phyloP scores from a whole-genome alignment of 2,329 filamentous ascomycete genomes.

The Hymenoscyphus scutula region DNA sequence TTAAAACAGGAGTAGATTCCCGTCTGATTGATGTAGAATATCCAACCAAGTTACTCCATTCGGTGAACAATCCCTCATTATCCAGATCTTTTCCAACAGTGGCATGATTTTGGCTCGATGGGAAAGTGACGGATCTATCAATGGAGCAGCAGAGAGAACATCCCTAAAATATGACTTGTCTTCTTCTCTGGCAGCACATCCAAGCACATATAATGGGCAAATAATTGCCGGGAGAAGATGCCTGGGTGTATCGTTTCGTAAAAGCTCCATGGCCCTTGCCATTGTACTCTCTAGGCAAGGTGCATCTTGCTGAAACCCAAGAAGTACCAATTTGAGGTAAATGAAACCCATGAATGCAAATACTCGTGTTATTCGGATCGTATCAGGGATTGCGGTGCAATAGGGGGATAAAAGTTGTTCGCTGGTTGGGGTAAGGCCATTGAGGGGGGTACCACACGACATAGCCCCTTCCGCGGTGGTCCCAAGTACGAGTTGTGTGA shows the following conservation, averaged over 20 bases:
- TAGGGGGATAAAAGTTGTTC: constrained; percentile 6
- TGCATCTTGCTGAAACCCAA: constrained; percentile 23
- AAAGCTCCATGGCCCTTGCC: constrained; percentile 23
- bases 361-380: constrained; percentile 24
- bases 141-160: constrained; percentile 26
- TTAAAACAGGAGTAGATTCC: constrained; percentile 19
- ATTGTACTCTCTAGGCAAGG: constrained; percentile 19
- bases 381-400: constrained; percentile 12
- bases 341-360: constrained; percentile 28
- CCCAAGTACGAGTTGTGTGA: constrained; percentile 23
- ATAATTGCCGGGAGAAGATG: constrained; percentile 26
- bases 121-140: constrained; percentile 28
- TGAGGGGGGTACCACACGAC: not conserved
- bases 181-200: constrained; percentile 23
- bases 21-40: constrained; percentile 18
- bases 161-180: constrained; percentile 30
- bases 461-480: constrained; percentile 15
- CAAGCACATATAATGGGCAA: constrained; percentile 31
- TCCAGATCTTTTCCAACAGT: constrained; percentile 31
- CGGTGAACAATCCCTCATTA: constrained; percentile 11
- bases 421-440: not conserved
- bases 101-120: constrained; percentile 32
- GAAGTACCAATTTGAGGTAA: constrained; percentile 30
- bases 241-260: constrained; percentile 20
- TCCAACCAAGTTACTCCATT: constrained; percentile 13